These are phyloP conservation scores for Styphnolobium japonicum DNA, from an alignment of 306 rosid genomes.

Conservation along the genomic window DNA sequence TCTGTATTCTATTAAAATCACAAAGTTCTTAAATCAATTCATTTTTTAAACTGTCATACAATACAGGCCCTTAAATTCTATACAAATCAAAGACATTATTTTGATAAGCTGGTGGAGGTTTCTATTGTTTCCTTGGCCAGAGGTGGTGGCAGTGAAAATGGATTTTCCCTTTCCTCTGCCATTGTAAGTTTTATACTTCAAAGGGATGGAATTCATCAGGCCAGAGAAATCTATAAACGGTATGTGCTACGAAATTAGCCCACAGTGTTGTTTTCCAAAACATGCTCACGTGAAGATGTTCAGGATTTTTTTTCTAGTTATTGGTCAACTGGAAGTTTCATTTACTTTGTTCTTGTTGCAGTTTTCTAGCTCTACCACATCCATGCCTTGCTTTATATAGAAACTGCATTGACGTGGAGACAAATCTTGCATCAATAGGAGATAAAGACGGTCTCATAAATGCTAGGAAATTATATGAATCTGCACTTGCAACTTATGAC, in stretches of 20 bases:
- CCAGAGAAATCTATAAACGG: conserved; percentile 82
- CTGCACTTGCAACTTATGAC: conserved; percentile 64
- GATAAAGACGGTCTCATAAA: conserved; percentile 65
- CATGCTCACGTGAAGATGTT: not conserved
- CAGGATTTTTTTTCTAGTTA: conserved; percentile 5
- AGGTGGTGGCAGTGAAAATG: conserved; percentile 77
- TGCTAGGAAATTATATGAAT: conserved; percentile 70
- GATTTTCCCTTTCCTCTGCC: conserved; percentile 75
- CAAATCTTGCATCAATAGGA: conserved; percentile 64
- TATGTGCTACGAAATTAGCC: conserved; percentile 26
- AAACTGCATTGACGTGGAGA: conserved; percentile 76
- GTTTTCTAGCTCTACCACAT: conserved; percentile 75
- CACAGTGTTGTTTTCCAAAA: not conserved
- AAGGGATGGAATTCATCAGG: conserved; percentile 67
- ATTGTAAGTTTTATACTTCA: conserved; percentile 66
- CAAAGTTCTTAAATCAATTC: not conserved
- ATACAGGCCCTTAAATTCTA: conserved; percentile 76
- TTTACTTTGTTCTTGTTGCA: conserved; percentile 59
- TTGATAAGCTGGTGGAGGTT: conserved; percentile 70
- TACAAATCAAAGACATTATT: conserved; percentile 53
- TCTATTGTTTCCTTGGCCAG: conserved; percentile 53
- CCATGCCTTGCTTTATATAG: conserved; percentile 73
- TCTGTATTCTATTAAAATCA: conserved; percentile 7
- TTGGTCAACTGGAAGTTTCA: not conserved
- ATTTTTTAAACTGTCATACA: conserved; percentile 16